Conservation (phyloP, 2,329 filamentous ascomycete genomes). For the Ceratocystis destructans region DNA sequence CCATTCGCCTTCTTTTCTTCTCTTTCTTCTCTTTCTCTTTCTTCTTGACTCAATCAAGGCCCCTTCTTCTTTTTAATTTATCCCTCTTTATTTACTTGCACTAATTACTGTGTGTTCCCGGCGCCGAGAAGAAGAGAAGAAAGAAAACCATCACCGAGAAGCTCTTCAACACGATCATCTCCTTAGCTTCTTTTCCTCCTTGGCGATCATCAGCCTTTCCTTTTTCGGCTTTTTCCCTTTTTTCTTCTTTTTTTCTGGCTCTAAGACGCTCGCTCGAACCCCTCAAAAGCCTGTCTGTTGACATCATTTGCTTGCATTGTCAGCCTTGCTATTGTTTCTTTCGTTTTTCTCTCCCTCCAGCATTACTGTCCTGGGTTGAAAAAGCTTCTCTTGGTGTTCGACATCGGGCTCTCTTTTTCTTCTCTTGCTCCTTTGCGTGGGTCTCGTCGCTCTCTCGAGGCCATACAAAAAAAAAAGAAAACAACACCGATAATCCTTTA, state of each 20-base stretch:
- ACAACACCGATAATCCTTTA: neutral
- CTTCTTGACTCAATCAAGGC: neutral
- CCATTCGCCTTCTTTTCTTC: neutral
- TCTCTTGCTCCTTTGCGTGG: neutral
- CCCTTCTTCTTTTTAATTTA: constrained; percentile 1
- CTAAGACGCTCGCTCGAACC: neutral
- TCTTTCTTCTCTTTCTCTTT: neutral
- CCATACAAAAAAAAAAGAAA: neutral
- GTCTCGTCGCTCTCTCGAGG: neutral
- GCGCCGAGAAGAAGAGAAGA: neutral
- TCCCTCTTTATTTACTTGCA: constrained; percentile 1
- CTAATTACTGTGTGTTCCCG: neutral
- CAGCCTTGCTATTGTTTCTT: neutral
- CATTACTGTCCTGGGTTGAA: neutral
- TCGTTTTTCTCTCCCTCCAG: neutral
- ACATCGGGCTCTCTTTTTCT: neutral
- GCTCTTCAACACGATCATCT: neutral
- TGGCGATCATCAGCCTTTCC: neutral
- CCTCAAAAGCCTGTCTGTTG: neutral
- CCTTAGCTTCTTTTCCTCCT: neutral
- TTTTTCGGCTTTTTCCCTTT: neutral
- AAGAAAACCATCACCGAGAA: neutral
- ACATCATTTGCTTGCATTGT: constrained; percentile 1
- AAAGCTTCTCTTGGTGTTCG: neutral
- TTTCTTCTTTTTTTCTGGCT: neutral